Evolutionary conservation across 768 basidiomycete species (phyloP), one percentile per base, ranked within the genome.

Genomic region (Naematelia aurantialba): DNA sequence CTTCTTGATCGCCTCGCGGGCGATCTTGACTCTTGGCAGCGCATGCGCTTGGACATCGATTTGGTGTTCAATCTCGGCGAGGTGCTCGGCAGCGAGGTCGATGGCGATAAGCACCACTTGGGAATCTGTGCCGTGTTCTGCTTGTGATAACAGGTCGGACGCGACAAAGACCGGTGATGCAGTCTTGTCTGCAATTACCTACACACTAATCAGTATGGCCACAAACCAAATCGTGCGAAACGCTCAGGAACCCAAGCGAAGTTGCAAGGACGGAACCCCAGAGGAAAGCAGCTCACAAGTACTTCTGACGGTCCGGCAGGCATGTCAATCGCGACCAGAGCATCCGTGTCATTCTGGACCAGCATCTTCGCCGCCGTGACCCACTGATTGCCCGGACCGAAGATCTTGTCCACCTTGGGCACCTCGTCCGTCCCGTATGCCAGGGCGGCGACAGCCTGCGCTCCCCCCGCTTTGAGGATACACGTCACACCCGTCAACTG

Each of bases 281-380:
- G 26, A 25, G 22, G 34, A 5, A 31, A 39, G 5, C 8, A 4
- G 83, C 88, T 80, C 71, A 96, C 96, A 70, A 99, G 81, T 22
- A 99, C 94, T 78, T 99, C 96, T 2, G 89, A 92, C 26, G 96
- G 96, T 5, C 96, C 96, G 30, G 96, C 96, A 50, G 96, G 96
- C 91, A 99, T 98, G 78, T 99, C 96, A 69, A 98, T 99, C 14
- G 90, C 89, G 5, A 97, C 92, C 62, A 93, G 78, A 8, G 96
- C 94, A 69, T 93, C 89, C 12, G 93, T 93, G 73, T 99, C 96
- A 77, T 98, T 99, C 75, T 97, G 93, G 24, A 99, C 94, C 55
- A 94, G 79, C 96, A 99, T 97, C 80, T 99, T 99, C 52, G 94
- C 96, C 1, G 96, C 96, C 1, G 94, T 99, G 22, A 99, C 96